A percentile compares a stretch with the other conserved stretches of the same genome.
phyloP scores from a whole-genome alignment of 441 rosid genomes.

The Bocquillonia castaneifolia region DNA sequence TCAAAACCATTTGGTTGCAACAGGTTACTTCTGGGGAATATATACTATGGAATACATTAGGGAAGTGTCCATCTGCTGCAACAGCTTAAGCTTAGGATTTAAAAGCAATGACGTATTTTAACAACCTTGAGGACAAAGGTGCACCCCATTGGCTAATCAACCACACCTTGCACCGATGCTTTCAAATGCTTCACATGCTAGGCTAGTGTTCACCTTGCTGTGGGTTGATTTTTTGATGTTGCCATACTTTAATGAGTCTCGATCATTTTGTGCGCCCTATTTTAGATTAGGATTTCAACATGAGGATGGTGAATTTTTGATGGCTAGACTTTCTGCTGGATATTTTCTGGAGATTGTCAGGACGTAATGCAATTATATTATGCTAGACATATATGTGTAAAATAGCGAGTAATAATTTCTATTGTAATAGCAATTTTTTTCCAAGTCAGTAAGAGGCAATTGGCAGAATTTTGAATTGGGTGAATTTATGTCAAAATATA shows the following conservation, averaged over 20 bases:
- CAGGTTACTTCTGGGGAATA: slow-evolving; percentile 87
- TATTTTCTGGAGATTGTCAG: not conserved
- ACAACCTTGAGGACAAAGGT: not conserved
- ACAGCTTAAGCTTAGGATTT: slow-evolving; percentile 27
- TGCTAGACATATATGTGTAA: slow-evolving; percentile 7
- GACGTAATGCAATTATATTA: not conserved
- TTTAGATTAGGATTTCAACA: no score
- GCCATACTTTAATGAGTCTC: not conserved
- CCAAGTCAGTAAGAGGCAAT: not conserved
- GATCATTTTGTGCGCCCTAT: not conserved
- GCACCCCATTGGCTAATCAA: slow-evolving; percentile 9
- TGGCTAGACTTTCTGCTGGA: not conserved
- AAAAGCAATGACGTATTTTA: not conserved
- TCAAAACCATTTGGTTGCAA: slow-evolving; percentile 10
- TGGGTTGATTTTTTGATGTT: not conserved
- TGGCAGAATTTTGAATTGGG: not conserved
- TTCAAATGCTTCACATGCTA: not conserved
- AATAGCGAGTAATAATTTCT: not conserved
- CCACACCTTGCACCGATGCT: not conserved
- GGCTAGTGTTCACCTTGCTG: not conserved
- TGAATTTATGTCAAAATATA: not conserved
- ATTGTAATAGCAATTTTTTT: not conserved
- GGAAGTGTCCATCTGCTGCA: slow-evolving; percentile 82
- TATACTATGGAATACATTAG: slow-evolving; percentile 91
- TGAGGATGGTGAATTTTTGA: no score